A percentile compares a stretch with the other conserved stretches of the same genome.
phyloP scores from a whole-genome alignment of 2,329 filamentous ascomycete species.

The Colletotrichum euphorbiae region DNA sequence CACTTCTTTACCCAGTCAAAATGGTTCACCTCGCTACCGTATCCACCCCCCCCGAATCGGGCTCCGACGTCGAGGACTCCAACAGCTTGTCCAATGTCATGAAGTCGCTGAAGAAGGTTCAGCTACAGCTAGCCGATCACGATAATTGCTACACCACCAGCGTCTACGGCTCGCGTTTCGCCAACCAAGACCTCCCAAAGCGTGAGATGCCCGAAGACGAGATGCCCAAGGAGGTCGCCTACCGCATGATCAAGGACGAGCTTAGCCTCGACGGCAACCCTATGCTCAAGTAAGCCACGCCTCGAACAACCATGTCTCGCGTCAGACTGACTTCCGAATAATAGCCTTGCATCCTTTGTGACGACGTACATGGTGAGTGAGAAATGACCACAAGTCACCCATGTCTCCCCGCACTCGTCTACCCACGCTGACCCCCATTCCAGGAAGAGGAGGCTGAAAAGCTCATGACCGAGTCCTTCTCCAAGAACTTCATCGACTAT shows the following conservation, averaged over 20 bases:
- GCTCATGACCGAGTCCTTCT: slow-evolving; percentile 91
- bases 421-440: slow-evolving; percentile 29
- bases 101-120: slow-evolving; percentile 34
- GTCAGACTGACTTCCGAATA: not conserved
- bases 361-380: slow-evolving; percentile 89
- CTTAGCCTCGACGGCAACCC: slow-evolving; percentile 91
- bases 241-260: slow-evolving; percentile 96
- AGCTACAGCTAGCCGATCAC: slow-evolving; percentile 60
- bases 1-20: not conserved
- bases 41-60: slow-evolving; percentile 31
- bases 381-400: slow-evolving; percentile 16
- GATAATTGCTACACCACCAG: slow-evolving; percentile 76
- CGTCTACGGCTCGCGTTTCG: slow-evolving; percentile 90
- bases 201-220: slow-evolving; percentile 89
- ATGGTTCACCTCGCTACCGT: slow-evolving; percentile 39
- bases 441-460: slow-evolving; percentile 95
- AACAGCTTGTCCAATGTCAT: slow-evolving; percentile 26
- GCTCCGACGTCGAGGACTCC: slow-evolving; percentile 24
- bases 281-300: slow-evolving; percentile 75
- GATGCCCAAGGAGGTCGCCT: slow-evolving; percentile 94
- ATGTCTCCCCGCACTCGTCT: not conserved
- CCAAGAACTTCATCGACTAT: slow-evolving; percentile 96
- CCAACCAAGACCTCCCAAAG: slow-evolving; percentile 81
- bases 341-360: slow-evolving; percentile 88
- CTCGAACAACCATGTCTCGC: not conserved